These are phyloP conservation scores for Scheffersomyces stipitis DNA, from an alignment of 805 yeast species.

Conservation along the genomic window DNA sequence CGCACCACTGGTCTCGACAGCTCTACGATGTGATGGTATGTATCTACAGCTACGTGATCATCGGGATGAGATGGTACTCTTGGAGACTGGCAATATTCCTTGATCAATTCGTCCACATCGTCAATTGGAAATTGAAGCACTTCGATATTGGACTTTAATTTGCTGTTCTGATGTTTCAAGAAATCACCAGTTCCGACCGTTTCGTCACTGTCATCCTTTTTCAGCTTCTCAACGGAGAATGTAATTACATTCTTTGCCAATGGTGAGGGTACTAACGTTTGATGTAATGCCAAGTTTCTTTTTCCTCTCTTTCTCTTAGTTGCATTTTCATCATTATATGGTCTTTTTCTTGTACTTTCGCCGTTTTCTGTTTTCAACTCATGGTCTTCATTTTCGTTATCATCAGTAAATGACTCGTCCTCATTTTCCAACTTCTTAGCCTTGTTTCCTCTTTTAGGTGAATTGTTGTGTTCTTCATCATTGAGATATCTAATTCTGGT, in stretches of 20 bases:
- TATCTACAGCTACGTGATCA: slow-evolving; percentile 17
- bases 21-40: slow-evolving; percentile 17
- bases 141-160: slow-evolving; percentile 2
- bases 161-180: slow-evolving; percentile 1
- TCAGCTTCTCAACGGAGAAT: slow-evolving; percentile 7
- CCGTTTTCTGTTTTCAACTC: slow-evolving; percentile 10
- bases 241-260: slow-evolving; percentile 5
- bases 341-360: slow-evolving; percentile 4
- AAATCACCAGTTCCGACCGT: slow-evolving; percentile 2
- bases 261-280: slow-evolving; percentile 6
- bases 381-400: slow-evolving; percentile 5
- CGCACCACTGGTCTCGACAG: slow-evolving; percentile 27
- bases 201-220: slow-evolving; percentile 4
- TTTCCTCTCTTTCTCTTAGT: slow-evolving; percentile 6
- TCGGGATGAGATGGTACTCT: slow-evolving; percentile 12
- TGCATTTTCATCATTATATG: background rate
- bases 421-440: slow-evolving; percentile 13
- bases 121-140: slow-evolving; percentile 22
- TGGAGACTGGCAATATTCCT: slow-evolving; percentile 7
- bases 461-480: slow-evolving; percentile 37
- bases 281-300: background rate
- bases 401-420: slow-evolving; percentile 4
- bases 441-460: slow-evolving; percentile 33
- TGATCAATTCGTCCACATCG: slow-evolving; percentile 13
- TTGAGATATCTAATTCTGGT: slow-evolving; percentile 40